Evolutionary conservation across 306 rosid genomes (phyloP).

Genomic region (Glycine tomentella): DNA sequence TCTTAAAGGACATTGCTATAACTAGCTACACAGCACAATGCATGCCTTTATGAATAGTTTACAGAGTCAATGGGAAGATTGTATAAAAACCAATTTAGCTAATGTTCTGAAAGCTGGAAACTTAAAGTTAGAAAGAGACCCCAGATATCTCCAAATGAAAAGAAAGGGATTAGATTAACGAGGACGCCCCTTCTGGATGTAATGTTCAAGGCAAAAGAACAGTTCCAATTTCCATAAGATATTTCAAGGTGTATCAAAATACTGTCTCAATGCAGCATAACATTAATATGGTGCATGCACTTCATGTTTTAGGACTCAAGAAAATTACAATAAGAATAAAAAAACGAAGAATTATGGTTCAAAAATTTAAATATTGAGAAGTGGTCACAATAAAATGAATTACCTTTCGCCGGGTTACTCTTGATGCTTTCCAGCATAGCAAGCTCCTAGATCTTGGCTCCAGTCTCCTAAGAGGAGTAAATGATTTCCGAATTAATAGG

Average conservation of each 20-base stretch:
- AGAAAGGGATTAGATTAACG: neutral
- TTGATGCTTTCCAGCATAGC: conserved; percentile 90
- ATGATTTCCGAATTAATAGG: conserved; percentile 29
- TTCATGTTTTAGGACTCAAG: neutral
- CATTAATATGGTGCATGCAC: conserved; percentile 1
- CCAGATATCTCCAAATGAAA: conserved; percentile 27
- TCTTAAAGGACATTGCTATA: conserved; percentile 18
- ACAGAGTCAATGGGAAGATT: no score
- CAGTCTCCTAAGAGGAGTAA: conserved; percentile 74
- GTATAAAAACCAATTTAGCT: conserved; percentile 13
- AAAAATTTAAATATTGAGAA: conserved; percentile 17
- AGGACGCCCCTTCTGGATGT: conserved; percentile 8
- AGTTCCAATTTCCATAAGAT: conserved; percentile 21
- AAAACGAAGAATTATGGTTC: neutral
- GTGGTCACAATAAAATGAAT: conserved; percentile 22
- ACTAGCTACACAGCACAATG: neutral
- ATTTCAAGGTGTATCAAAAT: neutral
- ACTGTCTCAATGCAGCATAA: conserved; percentile 27
- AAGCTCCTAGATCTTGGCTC: conserved; percentile 95
- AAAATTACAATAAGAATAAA: conserved; percentile 18
- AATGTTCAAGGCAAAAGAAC: conserved; percentile 18
- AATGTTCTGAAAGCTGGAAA: neutral
- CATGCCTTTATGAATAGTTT: conserved; percentile 9
- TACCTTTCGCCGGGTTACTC: conserved; percentile 87
- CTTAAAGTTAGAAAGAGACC: conserved; percentile 13